Evolutionary conservation across 139 green algal species (phyloP).

Genomic region (Monoraphidium neglectum): DNA sequence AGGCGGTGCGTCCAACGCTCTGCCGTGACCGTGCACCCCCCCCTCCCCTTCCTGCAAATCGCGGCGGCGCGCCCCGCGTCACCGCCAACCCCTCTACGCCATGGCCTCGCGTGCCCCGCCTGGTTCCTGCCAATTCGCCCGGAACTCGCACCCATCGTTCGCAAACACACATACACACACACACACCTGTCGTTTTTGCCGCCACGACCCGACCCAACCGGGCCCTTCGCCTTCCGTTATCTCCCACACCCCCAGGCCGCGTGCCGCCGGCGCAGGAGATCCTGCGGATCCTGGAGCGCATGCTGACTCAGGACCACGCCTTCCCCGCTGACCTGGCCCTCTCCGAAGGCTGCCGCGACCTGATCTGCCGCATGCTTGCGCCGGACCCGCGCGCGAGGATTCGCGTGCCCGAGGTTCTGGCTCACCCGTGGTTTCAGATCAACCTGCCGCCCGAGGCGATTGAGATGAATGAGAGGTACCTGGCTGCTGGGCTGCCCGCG

Average conservation of each 20-base stretch:
- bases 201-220: background rate
- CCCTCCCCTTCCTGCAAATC: background rate
- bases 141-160: background rate
- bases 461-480: slow-evolving; percentile 77
- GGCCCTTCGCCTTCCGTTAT: background rate
- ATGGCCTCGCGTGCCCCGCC: too few relatives aligned
- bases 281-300: slow-evolving; percentile 57
- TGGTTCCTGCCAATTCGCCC: too few relatives aligned
- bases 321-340: slow-evolving; percentile 64
- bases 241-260: background rate
- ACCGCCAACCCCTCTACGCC: too few relatives aligned
- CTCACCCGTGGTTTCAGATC: slow-evolving; percentile 83
- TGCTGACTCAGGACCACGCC: slow-evolving; percentile 82
- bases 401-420: slow-evolving; percentile 34
- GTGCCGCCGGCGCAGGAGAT: slow-evolving; percentile 8
- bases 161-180: background rate
- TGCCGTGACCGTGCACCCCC: background rate
- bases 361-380: slow-evolving; percentile 72
- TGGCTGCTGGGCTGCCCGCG: slow-evolving; percentile 31
- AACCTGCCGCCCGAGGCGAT: slow-evolving; percentile 88
- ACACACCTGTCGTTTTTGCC: background rate
- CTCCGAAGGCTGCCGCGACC: slow-evolving; percentile 70
- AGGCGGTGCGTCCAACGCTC: background rate
- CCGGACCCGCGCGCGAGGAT: slow-evolving; percentile 65
- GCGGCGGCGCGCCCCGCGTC: background rate